Conservation (phyloP, 768 basidiomycete species). For the Mycena vitilis region DNA sequence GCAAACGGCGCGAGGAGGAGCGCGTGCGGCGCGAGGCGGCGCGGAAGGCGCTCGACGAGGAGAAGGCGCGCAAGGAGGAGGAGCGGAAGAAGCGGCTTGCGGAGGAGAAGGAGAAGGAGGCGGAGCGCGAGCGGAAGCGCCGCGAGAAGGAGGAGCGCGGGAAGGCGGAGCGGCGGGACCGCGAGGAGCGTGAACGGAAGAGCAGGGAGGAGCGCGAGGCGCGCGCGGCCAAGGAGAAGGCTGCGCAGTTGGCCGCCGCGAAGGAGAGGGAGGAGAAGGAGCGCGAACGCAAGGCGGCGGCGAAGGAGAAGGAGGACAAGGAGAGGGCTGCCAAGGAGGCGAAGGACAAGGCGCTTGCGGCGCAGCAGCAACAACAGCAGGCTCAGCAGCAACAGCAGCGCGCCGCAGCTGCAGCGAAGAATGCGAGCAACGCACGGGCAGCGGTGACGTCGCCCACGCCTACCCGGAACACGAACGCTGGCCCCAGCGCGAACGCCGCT, state of each 20-base stretch:
- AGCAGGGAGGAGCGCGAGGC: conserved; percentile 78
- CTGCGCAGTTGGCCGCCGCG: conserved; percentile 63
- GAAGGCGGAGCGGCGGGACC: conserved; percentile 79
- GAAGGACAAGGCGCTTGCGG: conserved; percentile 37
- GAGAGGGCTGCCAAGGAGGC: conserved; percentile 54
- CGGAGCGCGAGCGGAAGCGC: conserved; percentile 78
- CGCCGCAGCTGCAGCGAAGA: conserved; percentile 49
- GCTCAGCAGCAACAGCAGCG: conserved; percentile 59
- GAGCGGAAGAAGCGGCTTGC: conserved; percentile 79
- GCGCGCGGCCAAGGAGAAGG: conserved; percentile 71
- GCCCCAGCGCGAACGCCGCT: conserved; percentile 46
- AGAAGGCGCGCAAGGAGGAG: conserved; percentile 85
- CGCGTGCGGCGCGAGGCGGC: conserved; percentile 79
- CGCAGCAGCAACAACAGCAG: conserved; percentile 30
- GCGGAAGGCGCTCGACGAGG: conserved; percentile 85
- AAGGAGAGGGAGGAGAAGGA: conserved; percentile 56
- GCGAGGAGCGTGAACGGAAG: conserved; percentile 71
- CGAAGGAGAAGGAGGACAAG: conserved; percentile 55
- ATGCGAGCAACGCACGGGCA: conserved; percentile 55
- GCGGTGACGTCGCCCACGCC: conserved; percentile 52
- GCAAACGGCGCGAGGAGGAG: conserved; percentile 89
- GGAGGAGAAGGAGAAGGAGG: conserved; percentile 85
- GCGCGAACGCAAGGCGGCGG: conserved; percentile 48
- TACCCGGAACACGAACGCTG: conserved; percentile 50
- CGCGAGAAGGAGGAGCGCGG: conserved; percentile 81